Conservation (phyloP, 2,329 filamentous ascomycete genomes). For the Aureobasidium sp. region DNA sequence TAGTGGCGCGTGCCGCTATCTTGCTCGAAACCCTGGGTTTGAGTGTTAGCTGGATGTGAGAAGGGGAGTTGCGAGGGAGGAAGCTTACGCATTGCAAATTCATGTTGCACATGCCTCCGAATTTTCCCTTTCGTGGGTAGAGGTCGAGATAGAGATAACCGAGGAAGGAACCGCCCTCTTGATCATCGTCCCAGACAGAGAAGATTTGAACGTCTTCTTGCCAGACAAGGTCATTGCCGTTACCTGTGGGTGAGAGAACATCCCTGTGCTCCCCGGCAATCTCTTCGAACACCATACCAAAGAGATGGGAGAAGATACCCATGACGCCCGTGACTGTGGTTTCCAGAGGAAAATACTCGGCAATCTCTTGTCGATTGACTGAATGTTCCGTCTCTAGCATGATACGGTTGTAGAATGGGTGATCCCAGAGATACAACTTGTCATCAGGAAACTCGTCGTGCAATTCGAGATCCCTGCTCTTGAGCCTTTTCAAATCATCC, state of each 20-base stretch:
- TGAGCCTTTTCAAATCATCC: not conserved
- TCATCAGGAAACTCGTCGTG: not conserved
- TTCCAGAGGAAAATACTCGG: constrained; percentile 45
- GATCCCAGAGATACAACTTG: constrained; percentile 35
- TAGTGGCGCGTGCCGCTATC: constrained; percentile 42
- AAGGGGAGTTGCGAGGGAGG: not conserved
- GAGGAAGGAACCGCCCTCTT: constrained; percentile 44
- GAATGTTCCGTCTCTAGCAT: constrained; percentile 43
- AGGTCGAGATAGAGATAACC: constrained; percentile 54
- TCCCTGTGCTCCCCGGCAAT: constrained; percentile 34
- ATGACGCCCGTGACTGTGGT: constrained; percentile 46
- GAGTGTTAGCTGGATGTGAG: not conserved
- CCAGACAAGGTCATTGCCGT: constrained; percentile 42
- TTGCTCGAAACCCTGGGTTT: not conserved
- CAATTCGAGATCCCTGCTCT: not conserved
- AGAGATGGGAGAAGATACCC: constrained; percentile 47
- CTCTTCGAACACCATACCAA: constrained; percentile 45
- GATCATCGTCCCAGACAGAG: constrained; percentile 47
- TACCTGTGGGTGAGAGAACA: not conserved
- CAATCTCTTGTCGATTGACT: constrained; percentile 40
- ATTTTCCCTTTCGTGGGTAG: constrained; percentile 23
- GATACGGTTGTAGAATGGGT: constrained; percentile 43
- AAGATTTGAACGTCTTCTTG: constrained; percentile 47
- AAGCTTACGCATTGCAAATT: not conserved
- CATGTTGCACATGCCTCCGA: not conserved